Evolutionary conservation across 2,329 filamentous ascomycete species (phyloP).

Genomic region (Aureobasidium namibiae): DNA sequence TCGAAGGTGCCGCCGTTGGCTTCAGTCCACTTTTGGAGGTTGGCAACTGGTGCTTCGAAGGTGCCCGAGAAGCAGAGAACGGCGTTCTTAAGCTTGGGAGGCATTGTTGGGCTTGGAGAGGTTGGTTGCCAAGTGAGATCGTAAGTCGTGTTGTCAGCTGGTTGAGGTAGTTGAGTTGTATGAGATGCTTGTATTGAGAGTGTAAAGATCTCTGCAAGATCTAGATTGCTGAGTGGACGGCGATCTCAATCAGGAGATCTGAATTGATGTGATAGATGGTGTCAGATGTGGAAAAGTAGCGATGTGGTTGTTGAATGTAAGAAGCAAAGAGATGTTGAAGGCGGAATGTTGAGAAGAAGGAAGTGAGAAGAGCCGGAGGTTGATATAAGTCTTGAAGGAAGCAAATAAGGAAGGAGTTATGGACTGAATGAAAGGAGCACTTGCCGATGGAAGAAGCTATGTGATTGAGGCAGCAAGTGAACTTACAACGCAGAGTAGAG

Average conservation of each 20-base stretch:
- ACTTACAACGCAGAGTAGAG: background rate
- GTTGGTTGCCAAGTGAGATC: background rate
- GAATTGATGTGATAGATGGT: background rate
- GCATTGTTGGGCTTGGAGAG: background rate
- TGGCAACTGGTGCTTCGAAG: conserved; percentile 40
- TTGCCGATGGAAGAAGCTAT: too few species aligned
- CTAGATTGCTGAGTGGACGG: background rate
- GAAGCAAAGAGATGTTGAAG: background rate
- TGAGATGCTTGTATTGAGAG: too few species aligned
- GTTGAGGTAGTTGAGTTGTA: too few species aligned
- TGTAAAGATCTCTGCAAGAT: background rate
- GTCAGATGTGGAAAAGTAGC: background rate
- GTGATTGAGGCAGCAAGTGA: background rate
- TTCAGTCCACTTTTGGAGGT: conserved; percentile 55
- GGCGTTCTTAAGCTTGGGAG: conserved; percentile 32
- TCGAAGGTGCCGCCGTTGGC: conserved; percentile 53
- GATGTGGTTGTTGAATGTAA: background rate
- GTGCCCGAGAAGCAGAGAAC: conserved; percentile 46
- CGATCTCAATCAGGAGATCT: background rate
- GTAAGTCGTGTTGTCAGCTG: too few species aligned
- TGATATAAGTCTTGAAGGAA: background rate
- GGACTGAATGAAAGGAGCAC: too few species aligned
- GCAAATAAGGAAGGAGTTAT: background rate
- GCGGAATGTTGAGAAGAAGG: too few species aligned
- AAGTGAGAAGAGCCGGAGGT: background rate